Base-by-base conservation (phyloP, 306 rosid species). In the Rosa rugosa region DNA sequence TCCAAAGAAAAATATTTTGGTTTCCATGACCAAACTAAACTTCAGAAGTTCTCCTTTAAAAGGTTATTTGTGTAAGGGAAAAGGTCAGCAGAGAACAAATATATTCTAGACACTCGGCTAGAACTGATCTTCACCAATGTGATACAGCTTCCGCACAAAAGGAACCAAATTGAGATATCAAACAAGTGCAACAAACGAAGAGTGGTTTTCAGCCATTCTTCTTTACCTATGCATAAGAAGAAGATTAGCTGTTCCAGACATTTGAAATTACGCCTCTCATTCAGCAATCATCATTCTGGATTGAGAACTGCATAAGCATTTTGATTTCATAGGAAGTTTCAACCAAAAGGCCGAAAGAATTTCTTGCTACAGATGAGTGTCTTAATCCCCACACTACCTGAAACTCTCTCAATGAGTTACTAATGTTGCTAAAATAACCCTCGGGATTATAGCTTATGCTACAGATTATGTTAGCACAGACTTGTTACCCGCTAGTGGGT, bases 391-490 rank as follows among this genome's bases (percentile, higher is more conserved):
- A 70, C 67, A 75, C 47, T 73, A 79, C 78, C 38, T 56, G 69
- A 82, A 82, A 79, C 78, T 79, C 56, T 71, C 63, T 65, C 79
- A 75, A 83, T 42, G 68, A 80, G 86, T 80, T 72, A 64, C 78
- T 60, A 77, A 36, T 46, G 75, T 42, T 75, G 76, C 76, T 71
- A 54, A 67, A 84, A 79, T 69, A 83, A 69, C 40, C 36, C 38
- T 25, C 31, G 0, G 23, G 36, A 65, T 72, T 11, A 63, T 38
- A 73, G 81, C 75, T 83, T 16, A 73, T 77, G 91, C 79, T 84
- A 87, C 86, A 80, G 66, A 81, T 80, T 64, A 73, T 59, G 91
- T 86, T 86, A 86, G 87, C 65, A 77, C 86, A 71, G 82, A 83
- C 80, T 77, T 72, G 84, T 77, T 71, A 75, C 72, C 86, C 85